Percentiles rank a stretch among this genome's conserved stretches.
Conservation (phyloP, 371 early-diverging fungal genomes). For the Lichtheimia corymbifera region DNA sequence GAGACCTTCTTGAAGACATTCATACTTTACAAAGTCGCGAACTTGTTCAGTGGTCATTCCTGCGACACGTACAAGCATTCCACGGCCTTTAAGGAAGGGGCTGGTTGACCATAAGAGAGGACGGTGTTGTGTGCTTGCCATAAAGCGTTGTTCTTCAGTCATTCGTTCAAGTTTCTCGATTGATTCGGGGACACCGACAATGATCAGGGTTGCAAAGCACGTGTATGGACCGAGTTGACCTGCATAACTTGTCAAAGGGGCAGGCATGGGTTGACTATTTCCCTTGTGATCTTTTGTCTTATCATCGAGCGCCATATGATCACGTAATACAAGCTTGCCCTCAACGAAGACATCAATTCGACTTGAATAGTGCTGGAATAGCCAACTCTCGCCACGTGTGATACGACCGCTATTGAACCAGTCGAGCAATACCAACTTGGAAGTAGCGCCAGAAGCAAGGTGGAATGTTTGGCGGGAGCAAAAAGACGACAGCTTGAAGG, state of each 20-base stretch:
- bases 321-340: slow-evolving; percentile 50
- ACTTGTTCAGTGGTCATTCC: slow-evolving; percentile 50
- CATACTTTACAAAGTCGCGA: slow-evolving; percentile 43
- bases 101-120: slow-evolving; percentile 41
- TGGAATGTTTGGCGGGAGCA: slow-evolving; percentile 60
- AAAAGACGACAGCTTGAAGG: slow-evolving; percentile 65
- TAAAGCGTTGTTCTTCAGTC: slow-evolving; percentile 30
- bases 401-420: slow-evolving; percentile 83
- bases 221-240: slow-evolving; percentile 34
- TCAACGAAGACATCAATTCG: slow-evolving; percentile 56
- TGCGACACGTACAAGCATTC: slow-evolving; percentile 42
- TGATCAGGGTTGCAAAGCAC: slow-evolving; percentile 50
- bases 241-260: slow-evolving; percentile 34
- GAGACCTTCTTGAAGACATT: slow-evolving; percentile 33
- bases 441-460: slow-evolving; percentile 35
- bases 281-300: slow-evolving; percentile 20
- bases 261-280: not conserved
- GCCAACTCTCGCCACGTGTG: slow-evolving; percentile 75
- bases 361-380: slow-evolving; percentile 66
- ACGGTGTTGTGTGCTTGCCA: slow-evolving; percentile 22
- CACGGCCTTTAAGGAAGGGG: slow-evolving; percentile 29
- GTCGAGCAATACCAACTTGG: slow-evolving; percentile 69
- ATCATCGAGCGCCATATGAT: slow-evolving; percentile 63
- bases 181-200: slow-evolving; percentile 18
- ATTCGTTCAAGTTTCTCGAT: slow-evolving; percentile 21